These are phyloP conservation scores for Aspergillus texensis DNA, from an alignment of 2,329 filamentous ascomycete species.

Conservation along the genomic window DNA sequence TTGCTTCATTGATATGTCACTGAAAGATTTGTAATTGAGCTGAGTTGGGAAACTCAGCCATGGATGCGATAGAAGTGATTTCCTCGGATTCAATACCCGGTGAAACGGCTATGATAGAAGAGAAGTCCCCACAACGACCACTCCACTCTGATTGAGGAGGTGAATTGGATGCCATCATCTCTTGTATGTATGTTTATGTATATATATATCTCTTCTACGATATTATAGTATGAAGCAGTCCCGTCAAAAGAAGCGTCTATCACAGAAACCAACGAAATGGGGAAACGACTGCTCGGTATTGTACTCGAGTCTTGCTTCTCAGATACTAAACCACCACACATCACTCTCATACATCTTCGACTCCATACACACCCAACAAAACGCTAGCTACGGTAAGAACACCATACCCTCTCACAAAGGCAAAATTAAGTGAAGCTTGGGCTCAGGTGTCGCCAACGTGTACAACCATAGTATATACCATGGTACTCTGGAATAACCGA, in stretches of 20 bases:
- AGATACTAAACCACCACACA: not conserved
- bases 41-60: not conserved
- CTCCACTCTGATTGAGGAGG: conserved; percentile 1
- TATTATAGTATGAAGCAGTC: not conserved
- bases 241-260: not conserved
- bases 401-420: not conserved
- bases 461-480: not conserved
- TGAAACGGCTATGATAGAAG: conserved; percentile 4
- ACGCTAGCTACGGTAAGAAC: not conserved
- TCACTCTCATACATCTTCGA: not conserved
- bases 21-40: conserved; percentile 8
- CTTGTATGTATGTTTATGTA: conserved; percentile 8
- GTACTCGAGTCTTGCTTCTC: not conserved
- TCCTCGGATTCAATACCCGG: not conserved
- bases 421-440: too few relatives aligned
- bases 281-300: not conserved
- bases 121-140: not conserved
- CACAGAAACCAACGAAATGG: not conserved
- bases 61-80: conserved; percentile 1
- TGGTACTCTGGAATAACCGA: too few relatives aligned
- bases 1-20: conserved; percentile 11
- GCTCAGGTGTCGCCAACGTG: not conserved
- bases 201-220: not conserved
- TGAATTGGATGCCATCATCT: conserved; percentile 5
- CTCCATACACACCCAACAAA: not conserved